Percentiles rank a stretch among this genome's conserved stretches.
Evolutionary conservation across 257 asterid genomes (phyloP).

Genomic region (Euphrasia confusa): DNA sequence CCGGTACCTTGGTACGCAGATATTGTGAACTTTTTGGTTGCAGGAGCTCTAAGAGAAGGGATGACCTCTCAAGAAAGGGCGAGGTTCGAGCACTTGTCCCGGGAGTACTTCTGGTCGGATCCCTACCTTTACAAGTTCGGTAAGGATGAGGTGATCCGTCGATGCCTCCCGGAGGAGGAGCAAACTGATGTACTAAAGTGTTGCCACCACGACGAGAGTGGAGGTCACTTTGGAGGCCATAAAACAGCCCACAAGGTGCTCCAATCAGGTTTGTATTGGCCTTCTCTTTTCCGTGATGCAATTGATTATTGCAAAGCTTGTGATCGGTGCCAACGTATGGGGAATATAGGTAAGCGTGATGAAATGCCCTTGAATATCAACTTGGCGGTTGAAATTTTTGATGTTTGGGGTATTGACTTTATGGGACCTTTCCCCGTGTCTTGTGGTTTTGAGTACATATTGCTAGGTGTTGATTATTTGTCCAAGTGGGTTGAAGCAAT

Average conservation of each 20-base stretch:
- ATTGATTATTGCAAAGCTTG: not conserved
- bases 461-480: not conserved
- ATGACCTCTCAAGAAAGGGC: too few species aligned
- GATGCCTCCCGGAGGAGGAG: too few species aligned
- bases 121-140: too few species aligned
- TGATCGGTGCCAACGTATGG: not conserved
- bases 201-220: not conserved
- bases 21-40: too few species aligned
- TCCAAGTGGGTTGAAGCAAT: not conserved
- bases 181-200: too few species aligned
- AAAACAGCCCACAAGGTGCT: not conserved
- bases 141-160: too few species aligned
- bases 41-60: too few species aligned
- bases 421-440: not conserved
- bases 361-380: not conserved
- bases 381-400: not conserved
- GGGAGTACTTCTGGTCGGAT: too few species aligned
- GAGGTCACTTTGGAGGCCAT: not conserved
- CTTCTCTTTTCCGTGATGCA: not conserved
- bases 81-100: too few species aligned
- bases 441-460: not conserved
- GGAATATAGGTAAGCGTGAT: not conserved
- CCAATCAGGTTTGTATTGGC: not conserved
- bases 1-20: too few species aligned
- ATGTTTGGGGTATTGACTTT: not conserved